These are phyloP conservation scores for Coniochaeta sp. DNA, from an alignment of 2,329 filamentous ascomycete genomes.

Conservation along the genomic window DNA sequence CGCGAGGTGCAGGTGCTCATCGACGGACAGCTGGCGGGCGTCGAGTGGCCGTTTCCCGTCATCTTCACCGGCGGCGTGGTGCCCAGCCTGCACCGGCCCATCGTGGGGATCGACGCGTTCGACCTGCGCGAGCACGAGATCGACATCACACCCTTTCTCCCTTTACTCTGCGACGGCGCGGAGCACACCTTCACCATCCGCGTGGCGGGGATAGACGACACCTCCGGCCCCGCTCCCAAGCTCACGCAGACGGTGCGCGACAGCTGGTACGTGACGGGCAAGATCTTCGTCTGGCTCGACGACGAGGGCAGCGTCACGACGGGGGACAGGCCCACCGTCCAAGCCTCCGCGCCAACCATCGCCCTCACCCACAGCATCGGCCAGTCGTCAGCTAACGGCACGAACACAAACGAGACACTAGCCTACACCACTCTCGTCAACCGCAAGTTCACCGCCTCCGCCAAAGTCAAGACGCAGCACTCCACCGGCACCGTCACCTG, in stretches of 20 bases:
- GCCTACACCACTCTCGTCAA: slow-evolving; percentile 49
- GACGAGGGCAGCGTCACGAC: slow-evolving; percentile 42
- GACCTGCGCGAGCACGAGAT: slow-evolving; percentile 76
- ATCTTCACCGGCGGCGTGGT: slow-evolving; percentile 78
- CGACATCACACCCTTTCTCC: slow-evolving; percentile 72
- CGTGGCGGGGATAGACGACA: slow-evolving; percentile 58
- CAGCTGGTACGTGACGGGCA: slow-evolving; percentile 72
- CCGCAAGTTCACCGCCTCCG: slow-evolving; percentile 46
- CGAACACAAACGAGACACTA: slow-evolving; percentile 49
- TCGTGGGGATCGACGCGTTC: slow-evolving; percentile 73
- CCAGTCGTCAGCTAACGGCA: slow-evolving; percentile 39
- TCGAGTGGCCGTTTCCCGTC: slow-evolving; percentile 75
- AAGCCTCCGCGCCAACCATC: slow-evolving; percentile 34
- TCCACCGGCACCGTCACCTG: slow-evolving; percentile 34
- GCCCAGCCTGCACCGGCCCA: slow-evolving; percentile 68
- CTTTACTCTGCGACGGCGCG: slow-evolving; percentile 57
- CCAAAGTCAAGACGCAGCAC: slow-evolving; percentile 42
- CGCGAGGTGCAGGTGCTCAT: slow-evolving; percentile 73
- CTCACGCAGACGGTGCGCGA: slow-evolving; percentile 51
- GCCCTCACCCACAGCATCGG: slow-evolving; percentile 40
- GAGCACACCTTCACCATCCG: slow-evolving; percentile 62
- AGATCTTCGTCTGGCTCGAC: slow-evolving; percentile 73
- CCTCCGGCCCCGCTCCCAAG: slow-evolving; percentile 30
- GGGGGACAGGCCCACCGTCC: slow-evolving; percentile 29
- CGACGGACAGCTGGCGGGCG: slow-evolving; percentile 64